Conservation (phyloP, 2,329 filamentous ascomycete species). For the Colletotrichum filicis region DNA sequence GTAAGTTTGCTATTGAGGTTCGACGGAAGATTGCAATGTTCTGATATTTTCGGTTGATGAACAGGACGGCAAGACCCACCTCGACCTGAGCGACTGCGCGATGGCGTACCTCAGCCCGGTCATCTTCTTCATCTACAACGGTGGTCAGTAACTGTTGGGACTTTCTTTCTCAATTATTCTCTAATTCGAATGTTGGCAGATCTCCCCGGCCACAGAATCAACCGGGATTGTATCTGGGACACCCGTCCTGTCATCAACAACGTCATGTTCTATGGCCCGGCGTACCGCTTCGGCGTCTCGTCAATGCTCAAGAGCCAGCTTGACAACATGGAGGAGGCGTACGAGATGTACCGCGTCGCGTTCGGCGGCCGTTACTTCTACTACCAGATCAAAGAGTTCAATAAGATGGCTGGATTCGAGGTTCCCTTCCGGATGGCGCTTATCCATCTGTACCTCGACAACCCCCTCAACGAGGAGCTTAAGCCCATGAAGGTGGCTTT, state of each 20-base stretch:
- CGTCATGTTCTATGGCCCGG: conserved; percentile 45
- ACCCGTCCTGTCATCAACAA: conserved; percentile 46
- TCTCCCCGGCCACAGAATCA: background rate
- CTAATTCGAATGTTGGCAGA: background rate
- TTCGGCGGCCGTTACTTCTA: conserved; percentile 20
- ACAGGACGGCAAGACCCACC: conserved; percentile 43
- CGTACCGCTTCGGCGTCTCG: conserved; percentile 43
- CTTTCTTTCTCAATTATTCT: background rate
- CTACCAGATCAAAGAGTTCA: conserved; percentile 17
- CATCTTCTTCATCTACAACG: background rate
- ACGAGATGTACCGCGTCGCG: background rate
- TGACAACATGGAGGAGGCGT: conserved; percentile 3
- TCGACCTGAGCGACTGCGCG: background rate
- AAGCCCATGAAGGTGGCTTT: conserved; percentile 25
- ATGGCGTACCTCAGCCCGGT: background rate
- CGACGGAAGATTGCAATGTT: background rate
- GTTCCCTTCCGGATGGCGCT: conserved; percentile 25
- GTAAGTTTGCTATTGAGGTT: conserved; percentile 35
- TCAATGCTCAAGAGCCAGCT: conserved; percentile 34
- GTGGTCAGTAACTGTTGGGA: background rate
- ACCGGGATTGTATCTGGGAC: conserved; percentile 39
- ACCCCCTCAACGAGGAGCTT: conserved; percentile 4
- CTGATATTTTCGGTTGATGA: background rate
- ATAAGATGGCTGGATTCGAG: conserved; percentile 18
- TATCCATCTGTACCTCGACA: conserved; percentile 23